A percentile compares a stretch with the other conserved stretches of the same genome.
phyloP scores from a whole-genome alignment of 2,329 filamentous ascomycete species.

The Pestalotiopsis sp. region DNA sequence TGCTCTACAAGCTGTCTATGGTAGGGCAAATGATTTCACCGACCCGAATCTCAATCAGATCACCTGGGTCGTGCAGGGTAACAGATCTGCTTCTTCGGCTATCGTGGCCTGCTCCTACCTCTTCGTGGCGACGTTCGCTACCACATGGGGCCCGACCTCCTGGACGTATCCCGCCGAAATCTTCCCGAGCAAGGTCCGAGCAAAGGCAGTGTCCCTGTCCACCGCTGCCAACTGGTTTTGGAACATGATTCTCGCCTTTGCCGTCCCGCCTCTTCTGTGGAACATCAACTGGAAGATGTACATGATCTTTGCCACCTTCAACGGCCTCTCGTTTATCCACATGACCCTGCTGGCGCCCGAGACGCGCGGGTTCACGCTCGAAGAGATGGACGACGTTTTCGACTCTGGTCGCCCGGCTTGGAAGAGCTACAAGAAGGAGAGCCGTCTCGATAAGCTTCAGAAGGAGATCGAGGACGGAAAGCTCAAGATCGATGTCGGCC shows the following conservation, averaged over 20 bases:
- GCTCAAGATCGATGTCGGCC: slow-evolving; percentile 35
- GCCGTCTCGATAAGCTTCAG: slow-evolving; percentile 48
- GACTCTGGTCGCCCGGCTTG: slow-evolving; percentile 60
- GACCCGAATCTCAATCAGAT: slow-evolving; percentile 48
- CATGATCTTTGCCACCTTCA: slow-evolving; percentile 76
- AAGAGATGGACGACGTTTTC: slow-evolving; percentile 78
- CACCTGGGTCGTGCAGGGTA: slow-evolving; percentile 59
- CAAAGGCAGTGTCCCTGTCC: slow-evolving; percentile 63
- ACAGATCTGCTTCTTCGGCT: slow-evolving; percentile 57
- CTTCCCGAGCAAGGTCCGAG: slow-evolving; percentile 63
- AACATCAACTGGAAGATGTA: slow-evolving; percentile 69
- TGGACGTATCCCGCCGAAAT: slow-evolving; percentile 65
- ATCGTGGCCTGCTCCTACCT: slow-evolving; percentile 74
- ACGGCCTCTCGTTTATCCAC: slow-evolving; percentile 68
- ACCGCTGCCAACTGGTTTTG: slow-evolving; percentile 65
- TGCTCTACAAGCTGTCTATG: slow-evolving; percentile 62
- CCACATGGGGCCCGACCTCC: slow-evolving; percentile 35
- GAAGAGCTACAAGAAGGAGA: slow-evolving; percentile 47
- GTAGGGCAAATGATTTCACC: slow-evolving; percentile 46
- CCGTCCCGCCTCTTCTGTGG: slow-evolving; percentile 50
- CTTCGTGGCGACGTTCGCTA: slow-evolving; percentile 70
- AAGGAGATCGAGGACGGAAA: slow-evolving; percentile 50
- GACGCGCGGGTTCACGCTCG: slow-evolving; percentile 73
- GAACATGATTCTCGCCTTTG: slow-evolving; percentile 59
- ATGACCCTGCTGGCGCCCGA: slow-evolving; percentile 66